These are phyloP conservation scores for Panicum hallii DNA, from an alignment of 202 grass and related monocot species.

Conservation along the genomic window DNA sequence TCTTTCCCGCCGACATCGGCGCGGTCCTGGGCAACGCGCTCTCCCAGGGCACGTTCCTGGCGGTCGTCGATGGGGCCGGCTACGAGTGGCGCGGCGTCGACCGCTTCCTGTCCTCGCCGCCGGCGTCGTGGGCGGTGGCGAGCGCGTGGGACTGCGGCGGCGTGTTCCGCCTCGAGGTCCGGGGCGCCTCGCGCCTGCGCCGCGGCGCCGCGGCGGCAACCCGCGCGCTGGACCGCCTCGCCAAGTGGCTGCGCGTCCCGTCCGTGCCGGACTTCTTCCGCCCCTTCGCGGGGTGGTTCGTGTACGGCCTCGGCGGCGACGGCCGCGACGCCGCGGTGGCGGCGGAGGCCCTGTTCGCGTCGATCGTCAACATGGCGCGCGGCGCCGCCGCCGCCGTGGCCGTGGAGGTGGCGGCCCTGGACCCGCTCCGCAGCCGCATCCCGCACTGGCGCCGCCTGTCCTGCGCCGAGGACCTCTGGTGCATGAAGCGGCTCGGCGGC, in stretches of 20 bases:
- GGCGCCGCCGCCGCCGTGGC: slow-evolving; percentile 69
- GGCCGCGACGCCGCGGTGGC: slow-evolving; percentile 48
- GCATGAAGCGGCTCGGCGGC: slow-evolving; percentile 69
- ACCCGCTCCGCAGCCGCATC: slow-evolving; percentile 66
- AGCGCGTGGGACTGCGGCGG: slow-evolving; percentile 86
- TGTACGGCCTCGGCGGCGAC: slow-evolving; percentile 75
- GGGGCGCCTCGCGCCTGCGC: slow-evolving; percentile 63
- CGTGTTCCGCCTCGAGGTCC: slow-evolving; percentile 84
- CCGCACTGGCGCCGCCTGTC: slow-evolving; percentile 87
- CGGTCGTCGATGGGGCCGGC: slow-evolving; percentile 31
- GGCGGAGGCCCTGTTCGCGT: slow-evolving; percentile 50
- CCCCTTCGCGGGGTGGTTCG: slow-evolving; percentile 75
- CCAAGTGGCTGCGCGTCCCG: slow-evolving; percentile 75
- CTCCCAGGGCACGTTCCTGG: slow-evolving; percentile 73
- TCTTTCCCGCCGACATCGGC: slow-evolving; percentile 87
- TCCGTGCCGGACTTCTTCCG: slow-evolving; percentile 79
- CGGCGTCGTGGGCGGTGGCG: slow-evolving; percentile 80
- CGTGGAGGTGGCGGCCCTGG: slow-evolving; percentile 65
- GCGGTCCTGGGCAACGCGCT: slow-evolving; percentile 70
- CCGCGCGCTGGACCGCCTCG: slow-evolving; percentile 58
- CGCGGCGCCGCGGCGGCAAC: slow-evolving; percentile 49
- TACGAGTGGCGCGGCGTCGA: slow-evolving; percentile 57
- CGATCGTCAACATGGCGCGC: slow-evolving; percentile 61
- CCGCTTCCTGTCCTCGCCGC: slow-evolving; percentile 59
- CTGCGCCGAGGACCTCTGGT: slow-evolving; percentile 79